Evolutionary conservation across 1,284 basidiomycete genomes (phyloP).

Genomic region (Sporisorium reilianum): DNA sequence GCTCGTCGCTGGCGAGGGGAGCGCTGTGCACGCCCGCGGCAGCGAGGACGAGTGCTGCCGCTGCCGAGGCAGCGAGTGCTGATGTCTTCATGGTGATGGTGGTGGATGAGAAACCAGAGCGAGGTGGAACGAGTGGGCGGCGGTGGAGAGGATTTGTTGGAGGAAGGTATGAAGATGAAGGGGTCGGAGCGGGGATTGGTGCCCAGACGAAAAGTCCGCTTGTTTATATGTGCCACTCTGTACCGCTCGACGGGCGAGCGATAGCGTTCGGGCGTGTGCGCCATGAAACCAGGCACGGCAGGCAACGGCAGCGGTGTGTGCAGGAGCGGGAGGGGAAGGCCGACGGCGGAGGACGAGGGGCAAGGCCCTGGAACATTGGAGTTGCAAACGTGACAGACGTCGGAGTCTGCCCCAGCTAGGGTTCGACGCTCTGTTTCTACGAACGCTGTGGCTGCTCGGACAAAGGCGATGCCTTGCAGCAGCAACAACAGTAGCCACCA

Average conservation of each 20-base stretch:
- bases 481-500: background rate
- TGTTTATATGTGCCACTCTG: background rate
- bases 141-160: no score
- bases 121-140: background rate
- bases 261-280: no score
- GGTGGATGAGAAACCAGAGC: background rate
- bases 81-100: background rate
- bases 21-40: background rate
- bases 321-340: background rate
- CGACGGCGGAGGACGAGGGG: background rate
- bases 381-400: background rate
- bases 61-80: background rate
- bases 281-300: background rate
- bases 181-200: background rate
- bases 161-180: background rate
- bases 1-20: background rate
- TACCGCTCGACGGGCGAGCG: background rate
- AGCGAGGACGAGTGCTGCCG: slow-evolving; percentile 3
- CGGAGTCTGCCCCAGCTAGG: no score
- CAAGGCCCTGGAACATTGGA: background rate
- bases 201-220: background rate
- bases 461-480: background rate
- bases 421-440: no score
- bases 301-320: no score
- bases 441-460: background rate